These are phyloP conservation scores for Colletotrichum limetticola DNA, from an alignment of 2,329 filamentous ascomycete species.

Conservation along the genomic window DNA sequence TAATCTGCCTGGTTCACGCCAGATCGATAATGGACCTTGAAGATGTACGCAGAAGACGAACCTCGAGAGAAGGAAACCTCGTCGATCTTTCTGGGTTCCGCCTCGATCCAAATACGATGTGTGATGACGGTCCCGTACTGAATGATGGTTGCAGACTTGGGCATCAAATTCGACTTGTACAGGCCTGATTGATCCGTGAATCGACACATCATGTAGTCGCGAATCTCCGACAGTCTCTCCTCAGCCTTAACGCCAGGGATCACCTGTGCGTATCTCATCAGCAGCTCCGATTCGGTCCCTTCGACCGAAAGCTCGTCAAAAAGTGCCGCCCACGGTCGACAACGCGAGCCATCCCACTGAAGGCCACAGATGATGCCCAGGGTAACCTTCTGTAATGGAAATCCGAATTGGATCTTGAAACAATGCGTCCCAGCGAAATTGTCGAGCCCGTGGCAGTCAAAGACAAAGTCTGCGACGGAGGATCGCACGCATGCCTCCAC, in stretches of 20 bases:
- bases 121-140: not conserved
- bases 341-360: not conserved
- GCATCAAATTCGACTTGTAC: not conserved
- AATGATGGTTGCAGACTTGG: not conserved
- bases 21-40: not conserved
- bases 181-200: not conserved
- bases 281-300: not conserved
- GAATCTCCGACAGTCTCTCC: not conserved
- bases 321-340: not conserved
- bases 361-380: not conserved
- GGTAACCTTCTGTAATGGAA: not conserved
- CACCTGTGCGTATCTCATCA: not conserved
- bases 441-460: slow-evolving; percentile 1
- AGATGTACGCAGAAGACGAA: not conserved
- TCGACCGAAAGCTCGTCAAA: not conserved
- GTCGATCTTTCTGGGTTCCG: not conserved
- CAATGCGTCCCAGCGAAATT: not conserved
- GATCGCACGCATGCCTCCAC: not conserved
- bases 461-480: not conserved
- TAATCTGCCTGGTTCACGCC: not conserved
- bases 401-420: not conserved
- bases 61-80: not conserved
- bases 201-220: not conserved
- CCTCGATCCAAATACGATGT: not conserved
- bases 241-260: not conserved